Evolutionary conservation across 495 filamentous ascomycete species (phyloP).

Genomic region (Xylaria palmicola): DNA sequence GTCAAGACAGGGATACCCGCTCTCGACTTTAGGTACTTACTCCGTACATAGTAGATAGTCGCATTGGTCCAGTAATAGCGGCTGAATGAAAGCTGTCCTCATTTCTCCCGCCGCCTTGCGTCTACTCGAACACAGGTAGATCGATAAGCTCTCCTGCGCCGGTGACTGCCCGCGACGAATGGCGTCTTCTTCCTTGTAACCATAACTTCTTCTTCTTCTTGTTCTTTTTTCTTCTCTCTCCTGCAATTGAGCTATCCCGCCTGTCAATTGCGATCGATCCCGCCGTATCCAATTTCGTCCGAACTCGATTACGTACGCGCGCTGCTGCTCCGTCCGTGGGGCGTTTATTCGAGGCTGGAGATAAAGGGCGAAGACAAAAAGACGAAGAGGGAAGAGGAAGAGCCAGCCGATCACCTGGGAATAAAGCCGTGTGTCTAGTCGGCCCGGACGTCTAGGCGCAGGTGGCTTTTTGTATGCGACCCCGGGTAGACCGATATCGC

Average conservation of each 20-base stretch:
- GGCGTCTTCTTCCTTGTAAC: background rate
- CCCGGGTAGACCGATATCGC: background rate
- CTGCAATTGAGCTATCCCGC: too few species aligned
- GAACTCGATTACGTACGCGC: background rate
- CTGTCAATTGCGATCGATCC: too few species aligned
- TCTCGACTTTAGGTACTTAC: background rate
- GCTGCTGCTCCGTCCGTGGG: background rate
- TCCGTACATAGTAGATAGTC: background rate
- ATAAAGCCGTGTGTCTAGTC: background rate
- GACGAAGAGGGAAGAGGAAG: too few species aligned
- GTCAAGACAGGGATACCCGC: background rate
- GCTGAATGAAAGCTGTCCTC: slow-evolving; percentile 22
- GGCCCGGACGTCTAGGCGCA: background rate
- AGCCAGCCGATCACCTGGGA: too few species aligned
- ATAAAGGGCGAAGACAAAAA: too few species aligned
- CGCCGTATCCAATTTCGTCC: background rate
- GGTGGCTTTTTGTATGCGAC: background rate
- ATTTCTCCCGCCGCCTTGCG: background rate
- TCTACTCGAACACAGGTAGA: background rate
- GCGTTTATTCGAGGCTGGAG: too few species aligned
- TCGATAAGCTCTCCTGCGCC: background rate
- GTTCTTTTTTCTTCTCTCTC: too few species aligned
- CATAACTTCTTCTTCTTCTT: too few species aligned
- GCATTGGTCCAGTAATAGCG: background rate
- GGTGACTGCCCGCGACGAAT: background rate